These are phyloP conservation scores for Trametes cubensis DNA, from an alignment of 768 basidiomycete species.

Conservation along the genomic window DNA sequence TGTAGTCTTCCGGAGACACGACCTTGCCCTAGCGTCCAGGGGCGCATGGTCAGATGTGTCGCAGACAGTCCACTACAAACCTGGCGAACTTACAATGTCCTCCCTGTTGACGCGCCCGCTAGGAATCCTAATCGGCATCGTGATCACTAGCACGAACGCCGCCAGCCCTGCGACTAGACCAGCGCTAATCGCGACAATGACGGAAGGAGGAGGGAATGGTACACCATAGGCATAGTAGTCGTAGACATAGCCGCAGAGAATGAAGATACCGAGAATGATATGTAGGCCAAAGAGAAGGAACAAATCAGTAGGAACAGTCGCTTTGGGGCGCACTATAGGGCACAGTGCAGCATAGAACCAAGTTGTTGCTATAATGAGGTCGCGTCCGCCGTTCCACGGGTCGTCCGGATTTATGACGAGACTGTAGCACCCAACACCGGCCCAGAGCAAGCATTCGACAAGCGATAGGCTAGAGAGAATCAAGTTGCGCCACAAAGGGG, in stretches of 20 bases:
- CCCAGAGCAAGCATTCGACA: conserved; percentile 58
- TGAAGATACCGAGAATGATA: conserved; percentile 47
- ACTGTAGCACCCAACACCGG: conserved; percentile 58
- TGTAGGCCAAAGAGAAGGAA: conserved; percentile 59
- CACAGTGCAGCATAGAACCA: conserved; percentile 74
- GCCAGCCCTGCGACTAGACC: conserved; percentile 50
- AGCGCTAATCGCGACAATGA: conserved; percentile 33
- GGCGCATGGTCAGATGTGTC: neutral
- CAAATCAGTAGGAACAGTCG: conserved; percentile 68
- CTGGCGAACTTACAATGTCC: conserved; percentile 59
- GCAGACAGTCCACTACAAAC: neutral
- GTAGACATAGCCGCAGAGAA: conserved; percentile 58
- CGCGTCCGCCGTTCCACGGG: conserved; percentile 41
- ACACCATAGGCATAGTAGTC: conserved; percentile 47
- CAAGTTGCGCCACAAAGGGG: conserved; percentile 63
- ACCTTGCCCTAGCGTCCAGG: conserved; percentile 45
- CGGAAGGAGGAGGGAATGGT: conserved; percentile 42
- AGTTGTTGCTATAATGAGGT: conserved; percentile 51
- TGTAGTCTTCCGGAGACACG: conserved; percentile 76
- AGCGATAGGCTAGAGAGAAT: conserved; percentile 61
- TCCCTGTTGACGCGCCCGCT: conserved; percentile 50
- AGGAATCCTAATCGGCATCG: conserved; percentile 72
- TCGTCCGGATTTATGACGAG: conserved; percentile 38
- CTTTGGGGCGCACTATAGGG: conserved; percentile 52
- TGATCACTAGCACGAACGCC: conserved; percentile 50